Evolutionary conservation across 768 basidiomycete genomes (phyloP).

Genomic region (Suillus ampliporus): DNA sequence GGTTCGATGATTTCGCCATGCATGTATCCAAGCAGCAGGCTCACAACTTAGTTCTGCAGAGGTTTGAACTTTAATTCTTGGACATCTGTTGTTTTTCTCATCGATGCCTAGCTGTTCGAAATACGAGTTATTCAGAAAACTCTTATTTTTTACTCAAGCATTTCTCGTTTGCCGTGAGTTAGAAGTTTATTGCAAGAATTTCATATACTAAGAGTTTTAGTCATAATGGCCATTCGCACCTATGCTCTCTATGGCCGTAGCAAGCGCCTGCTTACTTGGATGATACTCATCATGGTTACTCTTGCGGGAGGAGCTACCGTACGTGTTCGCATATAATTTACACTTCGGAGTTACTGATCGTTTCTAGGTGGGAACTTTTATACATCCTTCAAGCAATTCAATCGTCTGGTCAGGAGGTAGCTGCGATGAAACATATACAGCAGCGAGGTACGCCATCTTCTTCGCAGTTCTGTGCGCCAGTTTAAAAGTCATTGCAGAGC

Average conservation of each 20-base stretch:
- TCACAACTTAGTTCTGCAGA: conserved; percentile 7
- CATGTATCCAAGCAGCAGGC: background rate
- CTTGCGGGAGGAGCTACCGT: conserved; percentile 43
- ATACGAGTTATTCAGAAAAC: conserved; percentile 45
- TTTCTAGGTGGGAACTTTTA: conserved; percentile 50
- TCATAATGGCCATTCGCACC: conserved; percentile 51
- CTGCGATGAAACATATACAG: conserved; percentile 33
- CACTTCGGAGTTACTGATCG: background rate
- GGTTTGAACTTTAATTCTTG: background rate
- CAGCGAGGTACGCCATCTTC: conserved; percentile 1
- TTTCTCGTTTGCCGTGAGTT: conserved; percentile 52
- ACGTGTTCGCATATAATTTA: conserved; percentile 23
- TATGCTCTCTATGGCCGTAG: conserved; percentile 55
- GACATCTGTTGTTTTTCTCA: background rate
- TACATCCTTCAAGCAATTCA: conserved; percentile 40
- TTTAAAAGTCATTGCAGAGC: background rate
- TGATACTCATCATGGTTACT: conserved; percentile 39
- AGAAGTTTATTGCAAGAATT: background rate
- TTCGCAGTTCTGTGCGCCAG: background rate
- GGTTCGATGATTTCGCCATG: background rate
- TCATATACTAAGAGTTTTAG: conserved; percentile 25
- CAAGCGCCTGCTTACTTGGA: conserved; percentile 38
- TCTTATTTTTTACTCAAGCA: conserved; percentile 49
- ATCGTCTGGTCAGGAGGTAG: conserved; percentile 6
- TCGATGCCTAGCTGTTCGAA: conserved; percentile 42